Evolutionary conservation across 106 monocot genomes (phyloP), one percentile per base, ranked within the genome.

Genomic region (Allium sativum): DNA sequence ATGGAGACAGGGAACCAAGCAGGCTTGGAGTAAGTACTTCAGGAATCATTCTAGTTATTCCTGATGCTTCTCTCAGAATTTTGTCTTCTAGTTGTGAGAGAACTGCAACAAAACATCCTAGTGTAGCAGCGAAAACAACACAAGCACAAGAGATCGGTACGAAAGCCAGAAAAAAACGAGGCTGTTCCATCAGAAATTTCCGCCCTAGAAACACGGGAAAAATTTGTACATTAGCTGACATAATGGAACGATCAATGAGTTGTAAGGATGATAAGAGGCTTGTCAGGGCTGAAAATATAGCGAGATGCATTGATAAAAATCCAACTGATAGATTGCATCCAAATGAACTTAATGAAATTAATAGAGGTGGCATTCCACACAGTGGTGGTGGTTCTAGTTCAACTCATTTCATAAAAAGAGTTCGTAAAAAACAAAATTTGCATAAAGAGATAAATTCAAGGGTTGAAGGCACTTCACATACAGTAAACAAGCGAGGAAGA

Each of bases 141-240:
- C 16, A 40, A 57, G n/a, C 15, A 19, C 21, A 18, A 17, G 12
- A 66, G 46, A 67, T 12, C 31, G 60, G 19, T 21, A 14, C 45
- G 57, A 59, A 62, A 53, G 42, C 52, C 66, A 61, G 53, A 53
- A 44, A 7, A n/a, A 40, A 15, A 19, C 52, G 45, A 46, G 43
- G 19, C 42, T 54, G 54, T 16, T 66, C 15, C 60, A 3, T 18
- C 3, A 20, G 20, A 19, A 21, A 22, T 43, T 60, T 31, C 15
- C 69, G 54, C 1, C 22, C 44, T 45, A 82, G 65, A 48, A 87
- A 74, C 68, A 9, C 20, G 47, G 63, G 60, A 53, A 87, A 82
- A 61, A 53, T 78, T 51, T 82, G 82, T 8, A 57, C 70, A 19
- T 58, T 87, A 51, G 62, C 66, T 79, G 87, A 87, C 53, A 86